phyloP scores from a whole-genome alignment of 495 filamentous ascomycete species.

The Xylaria palmicola region DNA sequence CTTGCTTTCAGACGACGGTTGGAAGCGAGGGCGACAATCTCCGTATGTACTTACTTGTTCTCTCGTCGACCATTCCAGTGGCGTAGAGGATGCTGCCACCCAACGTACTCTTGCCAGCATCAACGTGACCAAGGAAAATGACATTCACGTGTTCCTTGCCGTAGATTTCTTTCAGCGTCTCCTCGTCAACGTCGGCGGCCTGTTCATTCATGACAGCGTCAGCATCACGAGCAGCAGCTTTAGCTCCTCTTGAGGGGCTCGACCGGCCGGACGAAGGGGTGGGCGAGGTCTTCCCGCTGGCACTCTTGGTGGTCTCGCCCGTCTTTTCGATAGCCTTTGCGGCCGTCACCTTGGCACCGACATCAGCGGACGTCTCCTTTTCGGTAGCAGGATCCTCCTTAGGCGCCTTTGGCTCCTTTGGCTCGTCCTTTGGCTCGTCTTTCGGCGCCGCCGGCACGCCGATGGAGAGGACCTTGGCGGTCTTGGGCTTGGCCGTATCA shows the following conservation, averaged over 20 bases:
- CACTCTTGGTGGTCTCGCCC: conserved; percentile 61
- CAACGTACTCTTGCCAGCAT: conserved; percentile 94
- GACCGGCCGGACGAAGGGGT: conserved; percentile 75
- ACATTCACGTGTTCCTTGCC: conserved; percentile 98
- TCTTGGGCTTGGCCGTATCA: conserved; percentile 52
- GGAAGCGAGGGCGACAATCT: not conserved
- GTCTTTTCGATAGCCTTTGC: conserved; percentile 81
- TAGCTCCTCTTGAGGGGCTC: conserved; percentile 60
- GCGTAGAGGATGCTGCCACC: conserved; percentile 88
- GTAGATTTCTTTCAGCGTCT: conserved; percentile 90
- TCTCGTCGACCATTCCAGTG: conserved; percentile 98
- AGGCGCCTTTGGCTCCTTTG: conserved; percentile 23
- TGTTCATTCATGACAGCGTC: conserved; percentile 88
- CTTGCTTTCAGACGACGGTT: too few species aligned
- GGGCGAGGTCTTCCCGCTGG: conserved; percentile 73
- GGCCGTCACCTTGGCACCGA: conserved; percentile 56
- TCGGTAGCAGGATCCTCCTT: conserved; percentile 53
- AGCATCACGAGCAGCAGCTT: conserved; percentile 61
- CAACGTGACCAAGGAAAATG: conserved; percentile 97
- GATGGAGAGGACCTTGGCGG: conserved; percentile 65
- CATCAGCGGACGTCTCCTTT: conserved; percentile 49
- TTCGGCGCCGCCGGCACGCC: conserved; percentile 57
- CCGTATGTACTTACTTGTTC: conserved; percentile 52
- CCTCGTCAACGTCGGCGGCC: conserved; percentile 84
- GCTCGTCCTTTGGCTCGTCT: conserved; percentile 60